A percentile compares a stretch with the other conserved stretches of the same genome.
Conservation (phyloP, 441 rosid genomes). For the Adansonia gregorii region DNA sequence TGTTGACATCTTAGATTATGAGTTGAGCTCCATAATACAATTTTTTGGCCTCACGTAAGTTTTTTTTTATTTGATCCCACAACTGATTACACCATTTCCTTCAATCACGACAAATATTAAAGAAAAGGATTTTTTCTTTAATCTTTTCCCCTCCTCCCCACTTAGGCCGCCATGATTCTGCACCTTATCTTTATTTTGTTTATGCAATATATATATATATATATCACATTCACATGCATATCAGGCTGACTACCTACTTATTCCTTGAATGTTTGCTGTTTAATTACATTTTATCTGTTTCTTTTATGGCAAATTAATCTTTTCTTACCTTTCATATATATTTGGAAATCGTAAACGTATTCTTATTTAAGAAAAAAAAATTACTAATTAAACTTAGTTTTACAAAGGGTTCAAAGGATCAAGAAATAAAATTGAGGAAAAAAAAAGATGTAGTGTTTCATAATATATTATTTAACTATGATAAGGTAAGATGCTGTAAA, state of each 20-base stretch:
- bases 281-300: not conserved
- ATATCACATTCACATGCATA: constrained; percentile 3
- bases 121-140: not conserved
- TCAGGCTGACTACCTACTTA: not conserved
- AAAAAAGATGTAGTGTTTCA: not conserved
- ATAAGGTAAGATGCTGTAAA: not conserved
- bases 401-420: not conserved
- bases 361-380: not conserved
- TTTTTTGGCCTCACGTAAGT: constrained; percentile 38
- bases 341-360: not conserved
- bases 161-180: constrained; percentile 33
- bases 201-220: not conserved
- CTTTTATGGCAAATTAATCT: not conserved
- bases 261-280: not conserved
- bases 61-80: not conserved
- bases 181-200: constrained; percentile 31
- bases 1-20: constrained; percentile 42
- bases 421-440: not conserved
- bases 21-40: constrained; percentile 21
- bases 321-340: not conserved
- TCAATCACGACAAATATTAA: constrained; percentile 45
- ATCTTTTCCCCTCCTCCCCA: constrained; percentile 9
- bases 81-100: constrained; percentile 36
- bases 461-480: not conserved
- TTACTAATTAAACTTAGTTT: not conserved